These are phyloP conservation scores for Coemansia sp. DNA, from an alignment of 192 early-diverging fungal genomes.

Conservation along the genomic window DNA sequence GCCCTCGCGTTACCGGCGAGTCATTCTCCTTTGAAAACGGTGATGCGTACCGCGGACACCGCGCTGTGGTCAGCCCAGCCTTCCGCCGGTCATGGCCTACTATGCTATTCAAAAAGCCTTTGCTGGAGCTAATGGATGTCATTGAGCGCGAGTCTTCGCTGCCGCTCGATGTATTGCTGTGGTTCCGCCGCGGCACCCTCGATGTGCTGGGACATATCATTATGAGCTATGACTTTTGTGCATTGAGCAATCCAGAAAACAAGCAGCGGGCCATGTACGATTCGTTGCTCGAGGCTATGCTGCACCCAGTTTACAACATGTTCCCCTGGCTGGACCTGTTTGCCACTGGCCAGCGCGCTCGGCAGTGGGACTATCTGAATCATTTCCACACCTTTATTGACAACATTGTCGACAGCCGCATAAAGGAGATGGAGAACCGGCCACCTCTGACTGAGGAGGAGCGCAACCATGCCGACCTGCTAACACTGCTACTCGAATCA, in stretches of 20 bases:
- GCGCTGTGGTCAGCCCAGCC: slow-evolving; percentile 51
- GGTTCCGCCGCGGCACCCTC: slow-evolving; percentile 55
- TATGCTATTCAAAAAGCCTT: slow-evolving; percentile 36
- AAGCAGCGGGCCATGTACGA: slow-evolving; percentile 54
- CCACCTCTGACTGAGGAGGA: slow-evolving; percentile 45
- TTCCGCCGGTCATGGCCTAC: slow-evolving; percentile 55
- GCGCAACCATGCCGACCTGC: slow-evolving; percentile 54
- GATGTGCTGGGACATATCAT: slow-evolving; percentile 59
- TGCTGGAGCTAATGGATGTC: slow-evolving; percentile 43
- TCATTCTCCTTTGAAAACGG: slow-evolving; percentile 53
- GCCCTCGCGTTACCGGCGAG: slow-evolving; percentile 43
- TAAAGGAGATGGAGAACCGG: slow-evolving; percentile 33
- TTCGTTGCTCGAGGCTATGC: slow-evolving; percentile 46
- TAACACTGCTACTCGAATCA: slow-evolving; percentile 60
- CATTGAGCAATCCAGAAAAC: slow-evolving; percentile 47
- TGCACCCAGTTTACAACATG: slow-evolving; percentile 53
- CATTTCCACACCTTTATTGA: slow-evolving; percentile 53
- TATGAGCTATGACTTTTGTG: slow-evolving; percentile 59
- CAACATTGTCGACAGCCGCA: slow-evolving; percentile 34
- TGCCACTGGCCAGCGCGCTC: slow-evolving; percentile 38
- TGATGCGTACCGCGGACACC: slow-evolving; percentile 49
- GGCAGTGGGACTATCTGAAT: slow-evolving; percentile 44
- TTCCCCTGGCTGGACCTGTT: slow-evolving; percentile 57
- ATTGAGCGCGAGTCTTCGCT: slow-evolving; percentile 36
- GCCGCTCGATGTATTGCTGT: slow-evolving; percentile 40